A percentile compares a stretch with the other conserved stretches of the same genome.
Conservation (phyloP, 805 yeast genomes). For the Nakazawaea ernobii region DNA sequence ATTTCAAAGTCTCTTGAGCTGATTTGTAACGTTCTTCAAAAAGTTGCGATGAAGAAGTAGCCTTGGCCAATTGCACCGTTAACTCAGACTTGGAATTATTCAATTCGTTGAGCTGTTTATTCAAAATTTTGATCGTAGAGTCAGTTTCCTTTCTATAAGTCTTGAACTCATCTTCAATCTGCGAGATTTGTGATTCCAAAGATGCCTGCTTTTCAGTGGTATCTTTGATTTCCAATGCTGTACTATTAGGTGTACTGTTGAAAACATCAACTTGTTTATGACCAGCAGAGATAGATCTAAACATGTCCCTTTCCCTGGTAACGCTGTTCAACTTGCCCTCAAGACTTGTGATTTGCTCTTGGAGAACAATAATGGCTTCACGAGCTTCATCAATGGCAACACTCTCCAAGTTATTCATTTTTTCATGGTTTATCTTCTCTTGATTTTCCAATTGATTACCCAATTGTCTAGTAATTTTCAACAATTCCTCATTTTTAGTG, state of each 20-base stretch:
- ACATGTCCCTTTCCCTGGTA: slow-evolving; percentile 65
- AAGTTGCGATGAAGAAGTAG: slow-evolving; percentile 48
- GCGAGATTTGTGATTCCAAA: slow-evolving; percentile 24
- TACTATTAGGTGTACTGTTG: slow-evolving; percentile 8
- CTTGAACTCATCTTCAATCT: slow-evolving; percentile 32
- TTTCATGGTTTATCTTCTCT: slow-evolving; percentile 35
- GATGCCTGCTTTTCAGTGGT: slow-evolving; percentile 21
- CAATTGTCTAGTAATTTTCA: slow-evolving; percentile 62
- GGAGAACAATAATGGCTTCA: slow-evolving; percentile 58
- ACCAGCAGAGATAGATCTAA: slow-evolving; percentile 27
- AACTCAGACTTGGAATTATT: slow-evolving; percentile 39
- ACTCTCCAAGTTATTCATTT: slow-evolving; percentile 34
- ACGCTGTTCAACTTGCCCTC: slow-evolving; percentile 48
- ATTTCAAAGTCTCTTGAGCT: slow-evolving; percentile 32
- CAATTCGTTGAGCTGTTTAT: slow-evolving; percentile 35
- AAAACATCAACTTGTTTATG: slow-evolving; percentile 11
- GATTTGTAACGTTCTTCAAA: slow-evolving; percentile 45
- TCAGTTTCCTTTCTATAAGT: slow-evolving; percentile 33
- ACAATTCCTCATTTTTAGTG: slow-evolving; percentile 65
- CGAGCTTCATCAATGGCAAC: slow-evolving; percentile 57
- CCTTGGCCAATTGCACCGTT: slow-evolving; percentile 44
- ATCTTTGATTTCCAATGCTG: slow-evolving; percentile 11
- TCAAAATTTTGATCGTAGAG: slow-evolving; percentile 41
- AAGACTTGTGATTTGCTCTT: slow-evolving; percentile 48
- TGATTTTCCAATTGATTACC: slow-evolving; percentile 66